These are phyloP conservation scores for Amoebophrya sp. DNA, from an alignment of 169 alveolate species.

Conservation along the genomic window DNA sequence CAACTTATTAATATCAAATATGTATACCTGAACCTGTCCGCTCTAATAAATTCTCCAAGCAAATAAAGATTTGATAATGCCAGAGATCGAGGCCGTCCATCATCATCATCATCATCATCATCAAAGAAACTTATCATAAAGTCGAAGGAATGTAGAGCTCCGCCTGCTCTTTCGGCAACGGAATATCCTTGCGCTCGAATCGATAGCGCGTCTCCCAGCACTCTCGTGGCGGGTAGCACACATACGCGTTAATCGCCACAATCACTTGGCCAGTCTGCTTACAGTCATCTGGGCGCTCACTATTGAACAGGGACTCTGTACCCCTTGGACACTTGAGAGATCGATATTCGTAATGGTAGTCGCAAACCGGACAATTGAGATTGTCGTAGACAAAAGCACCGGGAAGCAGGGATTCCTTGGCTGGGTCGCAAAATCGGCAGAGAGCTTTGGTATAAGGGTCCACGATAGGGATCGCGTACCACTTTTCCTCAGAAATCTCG, in stretches of 20 bases:
- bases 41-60: no score
- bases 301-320: not conserved
- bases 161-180: not conserved
- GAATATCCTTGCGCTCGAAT: not conserved
- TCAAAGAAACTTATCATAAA: no score
- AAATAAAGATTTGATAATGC: no score
- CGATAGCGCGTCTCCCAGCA: not conserved
- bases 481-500: not conserved
- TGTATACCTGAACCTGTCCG: no score
- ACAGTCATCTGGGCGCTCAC: conserved; percentile 33
- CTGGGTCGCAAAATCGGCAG: conserved; percentile 17
- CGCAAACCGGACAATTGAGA: not conserved
- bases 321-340: not conserved
- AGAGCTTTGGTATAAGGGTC: not conserved
- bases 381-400: conserved; percentile 20
- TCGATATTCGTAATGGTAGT: conserved; percentile 1
- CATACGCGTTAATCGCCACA: conserved; percentile 31
- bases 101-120: no score
- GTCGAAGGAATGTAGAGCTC: not conserved
- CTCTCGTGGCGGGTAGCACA: not conserved
- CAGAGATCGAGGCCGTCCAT: no score
- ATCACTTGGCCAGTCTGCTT: conserved; percentile 30
- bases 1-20: no score
- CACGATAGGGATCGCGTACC: not conserved
- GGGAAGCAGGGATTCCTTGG: not conserved